phyloP scores from a whole-genome alignment of 805 yeast genomes.

The Hanseniaspora taiwanica region DNA sequence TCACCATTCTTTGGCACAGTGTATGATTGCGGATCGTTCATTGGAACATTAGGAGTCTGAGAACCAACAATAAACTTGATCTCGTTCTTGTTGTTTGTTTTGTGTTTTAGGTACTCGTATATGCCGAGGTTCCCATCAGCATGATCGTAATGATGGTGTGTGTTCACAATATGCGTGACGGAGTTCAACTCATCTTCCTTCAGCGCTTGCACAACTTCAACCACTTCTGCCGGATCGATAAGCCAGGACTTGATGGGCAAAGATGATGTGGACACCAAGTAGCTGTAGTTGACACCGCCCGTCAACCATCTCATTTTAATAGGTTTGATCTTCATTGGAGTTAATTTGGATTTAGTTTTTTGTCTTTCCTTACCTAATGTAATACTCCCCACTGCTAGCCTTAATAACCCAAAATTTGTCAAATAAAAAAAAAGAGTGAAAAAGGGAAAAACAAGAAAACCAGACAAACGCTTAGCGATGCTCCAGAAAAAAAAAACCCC shows the following conservation, averaged over 20 bases:
- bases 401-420: no score
- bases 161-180: constrained; percentile 71
- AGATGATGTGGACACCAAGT: constrained; percentile 50
- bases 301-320: constrained; percentile 92
- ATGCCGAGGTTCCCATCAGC: constrained; percentile 61
- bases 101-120: constrained; percentile 16
- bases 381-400: no score
- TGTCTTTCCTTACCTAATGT: neutral
- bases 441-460: no score
- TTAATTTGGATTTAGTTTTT: neutral
- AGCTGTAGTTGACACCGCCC: constrained; percentile 79
- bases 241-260: constrained; percentile 53
- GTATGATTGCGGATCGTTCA: constrained; percentile 23
- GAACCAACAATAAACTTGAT: constrained; percentile 56
- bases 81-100: constrained; percentile 35
- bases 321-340: constrained; percentile 65
- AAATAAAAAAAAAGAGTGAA: no score
- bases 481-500: no score
- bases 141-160: constrained; percentile 95
- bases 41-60: constrained; percentile 50
- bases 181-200: constrained; percentile 29
- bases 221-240: constrained; percentile 86
- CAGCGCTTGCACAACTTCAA: constrained; percentile 43
- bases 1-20: constrained; percentile 45
- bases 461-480: no score